These are phyloP conservation scores for Phytophthora boehmeriae DNA, from an alignment of 352 stramenopile species.

Conservation along the genomic window DNA sequence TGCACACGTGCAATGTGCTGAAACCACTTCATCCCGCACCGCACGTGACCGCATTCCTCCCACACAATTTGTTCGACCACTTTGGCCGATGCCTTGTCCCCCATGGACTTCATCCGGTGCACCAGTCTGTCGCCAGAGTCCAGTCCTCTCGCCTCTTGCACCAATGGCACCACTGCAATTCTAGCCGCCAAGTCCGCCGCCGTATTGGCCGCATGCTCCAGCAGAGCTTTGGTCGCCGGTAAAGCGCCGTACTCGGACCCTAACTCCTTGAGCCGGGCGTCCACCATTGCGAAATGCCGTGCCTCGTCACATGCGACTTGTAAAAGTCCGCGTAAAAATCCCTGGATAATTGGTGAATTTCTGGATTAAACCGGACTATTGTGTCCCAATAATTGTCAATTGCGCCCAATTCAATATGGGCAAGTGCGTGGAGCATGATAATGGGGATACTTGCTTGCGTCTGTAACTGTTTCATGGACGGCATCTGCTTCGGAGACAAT, in stretches of 20 bases:
- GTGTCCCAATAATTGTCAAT: slow-evolving; percentile 92
- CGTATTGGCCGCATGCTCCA: slow-evolving; percentile 81
- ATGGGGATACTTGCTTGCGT: slow-evolving; percentile 60
- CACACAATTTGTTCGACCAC: slow-evolving; percentile 82
- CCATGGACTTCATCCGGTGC: slow-evolving; percentile 73
- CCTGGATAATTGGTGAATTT: slow-evolving; percentile 43
- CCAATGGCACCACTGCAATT: slow-evolving; percentile 79
- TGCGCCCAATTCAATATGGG: slow-evolving; percentile 85
- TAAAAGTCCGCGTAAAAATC: slow-evolving; percentile 83
- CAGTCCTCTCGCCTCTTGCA: slow-evolving; percentile 79
- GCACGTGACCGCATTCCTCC: slow-evolving; percentile 80
- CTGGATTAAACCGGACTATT: slow-evolving; percentile 78
- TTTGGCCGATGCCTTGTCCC: slow-evolving; percentile 63
- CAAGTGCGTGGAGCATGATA: slow-evolving; percentile 83
- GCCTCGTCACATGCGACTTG: slow-evolving; percentile 75
- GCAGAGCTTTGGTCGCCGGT: slow-evolving; percentile 65
- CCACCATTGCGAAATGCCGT: slow-evolving; percentile 82
- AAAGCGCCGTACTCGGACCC: slow-evolving; percentile 70
- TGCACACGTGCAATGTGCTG: slow-evolving; percentile 46
- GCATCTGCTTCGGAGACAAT: slow-evolving; percentile 75
- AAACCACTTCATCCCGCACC: slow-evolving; percentile 86
- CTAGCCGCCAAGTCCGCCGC: slow-evolving; percentile 64
- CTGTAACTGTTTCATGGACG: slow-evolving; percentile 67
- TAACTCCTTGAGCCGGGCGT: slow-evolving; percentile 63
- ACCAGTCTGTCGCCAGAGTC: slow-evolving; percentile 80